Conservation (phyloP, 2,329 filamentous ascomycete genomes). For the Fragosphaeria purpurea region DNA sequence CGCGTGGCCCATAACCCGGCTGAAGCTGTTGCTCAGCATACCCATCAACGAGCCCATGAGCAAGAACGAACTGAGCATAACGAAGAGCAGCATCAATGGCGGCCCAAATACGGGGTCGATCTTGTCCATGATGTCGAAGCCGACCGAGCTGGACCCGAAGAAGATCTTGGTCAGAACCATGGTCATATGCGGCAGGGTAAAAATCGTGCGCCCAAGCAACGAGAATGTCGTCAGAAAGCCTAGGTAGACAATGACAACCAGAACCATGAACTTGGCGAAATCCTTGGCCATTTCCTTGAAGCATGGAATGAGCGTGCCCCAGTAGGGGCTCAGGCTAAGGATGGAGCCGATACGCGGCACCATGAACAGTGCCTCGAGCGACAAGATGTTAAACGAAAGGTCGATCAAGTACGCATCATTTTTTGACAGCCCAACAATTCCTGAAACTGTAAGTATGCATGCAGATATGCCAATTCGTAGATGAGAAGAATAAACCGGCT, state of each 20-base stretch:
- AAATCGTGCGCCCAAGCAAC: slow-evolving; percentile 61
- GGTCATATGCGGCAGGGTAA: slow-evolving; percentile 57
- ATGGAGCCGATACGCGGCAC: slow-evolving; percentile 83
- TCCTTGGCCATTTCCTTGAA: slow-evolving; percentile 92
- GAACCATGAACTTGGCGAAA: slow-evolving; percentile 71
- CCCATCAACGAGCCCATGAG: slow-evolving; percentile 70
- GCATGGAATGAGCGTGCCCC: slow-evolving; percentile 81
- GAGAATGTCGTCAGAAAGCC: slow-evolving; percentile 85
- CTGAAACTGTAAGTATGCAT: slow-evolving; percentile 25
- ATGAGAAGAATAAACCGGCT: slow-evolving; percentile 22
- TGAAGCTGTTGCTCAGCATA: slow-evolving; percentile 68
- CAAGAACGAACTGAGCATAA: slow-evolving; percentile 67
- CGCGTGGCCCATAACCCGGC: slow-evolving; percentile 51
- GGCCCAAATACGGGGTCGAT: slow-evolving; percentile 49
- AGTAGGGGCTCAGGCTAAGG: slow-evolving; percentile 78
- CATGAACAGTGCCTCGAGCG: slow-evolving; percentile 80
- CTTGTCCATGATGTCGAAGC: slow-evolving; percentile 57
- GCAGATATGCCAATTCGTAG: too few species aligned
- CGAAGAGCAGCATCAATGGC: slow-evolving; percentile 60
- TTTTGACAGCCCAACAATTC: slow-evolving; percentile 55
- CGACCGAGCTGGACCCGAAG: slow-evolving; percentile 65
- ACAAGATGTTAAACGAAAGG: slow-evolving; percentile 77
- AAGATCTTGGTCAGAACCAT: slow-evolving; percentile 73
- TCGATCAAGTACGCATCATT: slow-evolving; percentile 57
- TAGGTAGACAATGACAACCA: slow-evolving; percentile 71